Base-by-base conservation (phyloP, 139 green algal species). In the Chlamydomonas eustigma region DNA sequence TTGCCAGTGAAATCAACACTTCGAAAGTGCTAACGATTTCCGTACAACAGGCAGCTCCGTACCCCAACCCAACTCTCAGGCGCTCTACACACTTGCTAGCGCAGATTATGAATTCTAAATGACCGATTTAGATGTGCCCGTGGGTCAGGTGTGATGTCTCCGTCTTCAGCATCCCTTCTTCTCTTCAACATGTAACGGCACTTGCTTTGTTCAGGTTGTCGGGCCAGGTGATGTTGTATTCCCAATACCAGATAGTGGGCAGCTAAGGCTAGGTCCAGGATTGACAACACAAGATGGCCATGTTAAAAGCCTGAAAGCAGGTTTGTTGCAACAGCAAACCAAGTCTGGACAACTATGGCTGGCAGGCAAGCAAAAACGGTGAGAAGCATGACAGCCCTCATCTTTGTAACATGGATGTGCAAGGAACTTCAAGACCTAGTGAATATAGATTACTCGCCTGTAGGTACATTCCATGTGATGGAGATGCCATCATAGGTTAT, bases 391-490 rank as follows among this genome's bases (percentile, higher is more conserved):
- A n/a, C n/a, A n/a, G n/a, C n/a, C n/a, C n/a, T n/a, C n/a, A n/a
- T n/a, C n/a, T n/a, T n/a, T 51, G 37, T 44, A 74, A 63, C 63
- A 75, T 64, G 35, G 12, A 36, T 75, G 66, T 50, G 32, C 24
- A 28, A 34, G 37, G 34, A 25, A 32, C 65, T 70, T 25, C 0
- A 37, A 58, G 30, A 2, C 5, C 12, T 33, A 70, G 38, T 30
- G 64, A 2, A 22, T 73, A n/a, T n/a, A n/a, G 28, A 3, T 2
- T n/a, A 2, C 38, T 2, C 52, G 5, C 3, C 4, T 50, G 64
- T 81, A 94, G 91, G 66, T 97, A 97, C 79, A 91, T 93, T 1
- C 91, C 92, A 24, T 66, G 76, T 0, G 82, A 86, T 18, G 88
- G 85, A 0, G 93, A 97, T 30, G 64, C 80, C 8, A 89, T 97